Conservation (phyloP, 352 stramenopile species). For the Globisporangium nunn region DNA sequence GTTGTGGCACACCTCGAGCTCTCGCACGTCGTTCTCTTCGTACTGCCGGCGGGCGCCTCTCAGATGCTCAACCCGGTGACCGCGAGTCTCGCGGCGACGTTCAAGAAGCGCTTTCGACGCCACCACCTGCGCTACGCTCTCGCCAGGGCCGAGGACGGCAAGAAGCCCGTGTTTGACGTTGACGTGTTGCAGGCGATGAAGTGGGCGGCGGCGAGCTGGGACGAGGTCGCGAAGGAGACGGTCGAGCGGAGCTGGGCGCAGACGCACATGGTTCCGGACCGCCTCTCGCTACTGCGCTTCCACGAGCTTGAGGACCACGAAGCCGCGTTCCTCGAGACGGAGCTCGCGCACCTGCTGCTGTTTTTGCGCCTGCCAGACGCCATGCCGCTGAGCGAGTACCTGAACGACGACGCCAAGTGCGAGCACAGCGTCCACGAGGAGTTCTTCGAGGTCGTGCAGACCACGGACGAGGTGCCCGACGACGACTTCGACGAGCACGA, state of each 20-base stretch:
- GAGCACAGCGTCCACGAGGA: constrained; percentile 75
- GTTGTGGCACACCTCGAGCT: constrained; percentile 71
- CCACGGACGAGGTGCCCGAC: constrained; percentile 52
- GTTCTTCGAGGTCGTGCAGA: constrained; percentile 77
- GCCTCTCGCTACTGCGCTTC: constrained; percentile 25
- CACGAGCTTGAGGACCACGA: constrained; percentile 56
- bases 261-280: constrained; percentile 48
- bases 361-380: constrained; percentile 50
- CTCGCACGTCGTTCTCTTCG: constrained; percentile 63
- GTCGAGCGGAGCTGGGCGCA: constrained; percentile 59
- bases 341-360: constrained; percentile 60
- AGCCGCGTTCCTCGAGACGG: constrained; percentile 45
- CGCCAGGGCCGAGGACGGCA: constrained; percentile 41
- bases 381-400: constrained; percentile 57
- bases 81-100: constrained; percentile 43
- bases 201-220: constrained; percentile 61
- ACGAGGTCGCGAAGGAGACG: constrained; percentile 63
- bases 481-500: constrained; percentile 51
- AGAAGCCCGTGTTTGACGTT: constrained; percentile 42
- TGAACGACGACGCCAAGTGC: constrained; percentile 64
- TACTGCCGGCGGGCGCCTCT: constrained; percentile 36
- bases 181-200: constrained; percentile 78
- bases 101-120: constrained; percentile 74
- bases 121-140: constrained; percentile 65
- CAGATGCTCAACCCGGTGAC: constrained; percentile 67